Evolutionary conservation across 352 stramenopile species (phyloP).

Genomic region (Pythium chondricola): DNA sequence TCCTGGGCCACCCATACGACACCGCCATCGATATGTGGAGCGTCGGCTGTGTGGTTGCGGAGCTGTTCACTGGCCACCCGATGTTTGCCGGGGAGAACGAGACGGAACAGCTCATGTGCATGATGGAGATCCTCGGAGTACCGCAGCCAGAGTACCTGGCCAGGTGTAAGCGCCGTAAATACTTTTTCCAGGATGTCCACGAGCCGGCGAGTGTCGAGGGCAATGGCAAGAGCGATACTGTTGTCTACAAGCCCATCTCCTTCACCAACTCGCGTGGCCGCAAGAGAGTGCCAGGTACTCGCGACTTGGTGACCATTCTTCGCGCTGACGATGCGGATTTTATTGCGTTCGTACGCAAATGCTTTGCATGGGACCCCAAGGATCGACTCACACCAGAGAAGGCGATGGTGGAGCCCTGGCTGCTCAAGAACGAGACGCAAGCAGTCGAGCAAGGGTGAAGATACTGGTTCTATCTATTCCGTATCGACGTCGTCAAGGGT

Average conservation of each 20-base stretch:
- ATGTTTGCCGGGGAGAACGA: constrained; percentile 86
- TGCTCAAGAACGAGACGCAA: constrained; percentile 11
- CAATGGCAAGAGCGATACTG: background rate
- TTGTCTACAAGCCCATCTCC: constrained; percentile 30
- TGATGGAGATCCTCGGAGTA: constrained; percentile 71
- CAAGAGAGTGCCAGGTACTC: constrained; percentile 30
- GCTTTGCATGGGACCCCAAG: constrained; percentile 57
- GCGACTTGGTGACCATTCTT: constrained; percentile 28
- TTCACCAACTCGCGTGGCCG: constrained; percentile 63
- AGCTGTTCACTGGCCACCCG: constrained; percentile 73
- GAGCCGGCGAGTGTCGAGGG: background rate
- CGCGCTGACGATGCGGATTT: constrained; percentile 50
- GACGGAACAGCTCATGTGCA: constrained; percentile 77
- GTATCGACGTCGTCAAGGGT: constrained; percentile 9
- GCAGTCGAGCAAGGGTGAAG: background rate
- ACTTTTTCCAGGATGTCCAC: constrained; percentile 51
- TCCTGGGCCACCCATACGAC: constrained; percentile 88
- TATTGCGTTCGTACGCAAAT: constrained; percentile 52
- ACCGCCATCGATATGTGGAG: constrained; percentile 88
- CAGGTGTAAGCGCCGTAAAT: constrained; percentile 44
- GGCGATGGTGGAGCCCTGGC: constrained; percentile 57
- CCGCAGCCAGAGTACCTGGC: constrained; percentile 39
- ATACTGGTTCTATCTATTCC: background rate
- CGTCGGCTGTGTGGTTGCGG: constrained; percentile 81
- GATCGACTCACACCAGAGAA: constrained; percentile 51